These are phyloP conservation scores for Glomus cerebriforme DNA, from an alignment of 192 early-diverging fungal species.

Conservation along the genomic window DNA sequence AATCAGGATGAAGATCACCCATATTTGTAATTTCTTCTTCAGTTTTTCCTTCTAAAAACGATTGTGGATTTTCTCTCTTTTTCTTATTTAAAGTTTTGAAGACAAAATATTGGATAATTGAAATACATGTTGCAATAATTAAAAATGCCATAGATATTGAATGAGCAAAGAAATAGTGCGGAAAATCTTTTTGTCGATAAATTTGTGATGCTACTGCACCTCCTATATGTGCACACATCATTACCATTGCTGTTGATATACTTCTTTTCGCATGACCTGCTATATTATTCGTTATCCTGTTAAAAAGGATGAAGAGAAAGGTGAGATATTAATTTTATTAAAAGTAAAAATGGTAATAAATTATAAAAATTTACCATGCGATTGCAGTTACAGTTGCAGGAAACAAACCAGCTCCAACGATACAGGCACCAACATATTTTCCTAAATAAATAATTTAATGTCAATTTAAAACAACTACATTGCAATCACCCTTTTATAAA, in stretches of 20 bases:
- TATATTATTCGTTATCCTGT: slow-evolving; percentile 64
- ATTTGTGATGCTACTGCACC: slow-evolving; percentile 75
- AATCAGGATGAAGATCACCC: no score
- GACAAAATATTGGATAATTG: no score
- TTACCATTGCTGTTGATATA: slow-evolving; percentile 65
- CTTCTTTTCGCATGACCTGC: slow-evolving; percentile 75
- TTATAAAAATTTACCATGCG: slow-evolving; percentile 50
- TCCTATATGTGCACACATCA: slow-evolving; percentile 72
- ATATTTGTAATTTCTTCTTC: no score
- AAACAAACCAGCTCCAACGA: background rate
- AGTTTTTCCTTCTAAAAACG: no score
- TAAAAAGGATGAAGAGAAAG: slow-evolving; percentile 32
- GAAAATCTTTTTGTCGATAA: slow-evolving; percentile 36
- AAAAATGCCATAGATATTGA: no score
- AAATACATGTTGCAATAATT: no score
- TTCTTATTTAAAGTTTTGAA: no score
- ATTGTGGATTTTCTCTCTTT: no score
- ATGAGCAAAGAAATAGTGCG: no score
- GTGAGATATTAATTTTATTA: slow-evolving; percentile 30
- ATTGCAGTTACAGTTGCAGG: slow-evolving; percentile 27
- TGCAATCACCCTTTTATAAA: background rate
- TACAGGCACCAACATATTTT: slow-evolving; percentile 3
- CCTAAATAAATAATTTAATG: background rate
- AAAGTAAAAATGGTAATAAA: slow-evolving; percentile 43
- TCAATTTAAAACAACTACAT: background rate